Evolutionary conservation across 495 filamentous ascomycete species (phyloP).

Genomic region (Talaromyces stipitatus): DNA sequence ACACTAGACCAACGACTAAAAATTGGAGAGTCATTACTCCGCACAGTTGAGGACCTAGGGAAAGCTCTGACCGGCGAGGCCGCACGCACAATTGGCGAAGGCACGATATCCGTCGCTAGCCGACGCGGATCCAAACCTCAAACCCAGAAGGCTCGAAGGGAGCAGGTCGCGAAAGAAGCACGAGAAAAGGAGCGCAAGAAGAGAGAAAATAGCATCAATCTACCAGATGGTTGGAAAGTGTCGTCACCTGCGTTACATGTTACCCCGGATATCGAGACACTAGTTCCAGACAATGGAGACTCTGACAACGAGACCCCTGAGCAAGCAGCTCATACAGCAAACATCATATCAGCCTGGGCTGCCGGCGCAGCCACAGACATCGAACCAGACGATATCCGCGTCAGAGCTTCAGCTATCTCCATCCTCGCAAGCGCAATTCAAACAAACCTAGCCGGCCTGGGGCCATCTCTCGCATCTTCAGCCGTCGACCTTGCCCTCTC

Average conservation of each 20-base stretch:
- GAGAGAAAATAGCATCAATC: conserved; percentile 12
- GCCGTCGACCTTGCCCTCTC: conserved; percentile 60
- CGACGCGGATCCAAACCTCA: conserved; percentile 50
- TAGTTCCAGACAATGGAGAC: conserved; percentile 30
- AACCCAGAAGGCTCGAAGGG: conserved; percentile 44
- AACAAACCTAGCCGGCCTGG: conserved; percentile 56
- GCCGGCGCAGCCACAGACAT: conserved; percentile 45
- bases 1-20: conserved; percentile 60
- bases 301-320: conserved; percentile 37
- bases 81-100: conserved; percentile 48
- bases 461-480: conserved; percentile 41
- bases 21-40: conserved; percentile 65
- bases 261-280: conserved; percentile 25
- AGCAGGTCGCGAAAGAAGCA: conserved; percentile 39
- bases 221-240: conserved; percentile 27
- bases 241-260: conserved; percentile 11
- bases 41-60: conserved; percentile 59
- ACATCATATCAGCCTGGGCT: conserved; percentile 70
- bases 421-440: conserved; percentile 61
- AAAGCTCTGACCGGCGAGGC: conserved; percentile 52
- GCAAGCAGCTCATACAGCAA: conserved; percentile 46
- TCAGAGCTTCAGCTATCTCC: conserved; percentile 71
- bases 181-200: conserved; percentile 29
- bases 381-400: conserved; percentile 63
- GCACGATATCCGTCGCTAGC: conserved; percentile 59